phyloP scores from a whole-genome alignment of 208 protist species.

The Wallacemonas rigidus region DNA sequence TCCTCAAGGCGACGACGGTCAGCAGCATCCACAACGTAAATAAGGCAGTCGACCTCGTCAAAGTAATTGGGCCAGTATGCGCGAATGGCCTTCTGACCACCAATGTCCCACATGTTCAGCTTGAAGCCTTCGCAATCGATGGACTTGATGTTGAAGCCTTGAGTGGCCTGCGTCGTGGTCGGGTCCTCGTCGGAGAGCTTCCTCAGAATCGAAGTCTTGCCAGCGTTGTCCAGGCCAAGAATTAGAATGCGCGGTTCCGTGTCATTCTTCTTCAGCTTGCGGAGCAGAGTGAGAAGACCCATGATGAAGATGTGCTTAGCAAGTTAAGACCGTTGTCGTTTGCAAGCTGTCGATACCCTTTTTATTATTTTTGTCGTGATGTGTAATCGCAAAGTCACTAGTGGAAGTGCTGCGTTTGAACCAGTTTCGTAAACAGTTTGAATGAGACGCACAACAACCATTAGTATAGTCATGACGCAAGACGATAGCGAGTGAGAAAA shows the following conservation, averaged over 20 bases:
- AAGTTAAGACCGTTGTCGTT: no score
- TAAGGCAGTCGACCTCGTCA: conserved; percentile 95
- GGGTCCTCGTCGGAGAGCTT: conserved; percentile 96
- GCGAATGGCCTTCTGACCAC: conserved; percentile 97
- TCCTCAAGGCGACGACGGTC: conserved; percentile 95
- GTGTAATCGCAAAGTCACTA: no score
- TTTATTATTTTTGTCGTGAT: no score
- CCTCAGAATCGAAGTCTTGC: conserved; percentile 98
- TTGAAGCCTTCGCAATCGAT: conserved; percentile 96
- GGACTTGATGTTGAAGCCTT: conserved; percentile 99
- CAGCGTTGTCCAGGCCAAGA: conserved; percentile 98
- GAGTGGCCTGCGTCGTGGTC: conserved; percentile 95
- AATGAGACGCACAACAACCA: no score
- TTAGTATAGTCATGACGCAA: no score
- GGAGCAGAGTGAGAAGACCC: conserved; percentile 94
- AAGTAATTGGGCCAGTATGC: conserved; percentile 99
- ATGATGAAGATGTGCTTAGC: conserved; percentile 54
- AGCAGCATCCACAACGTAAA: conserved; percentile 96
- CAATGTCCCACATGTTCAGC: conserved; percentile 99
- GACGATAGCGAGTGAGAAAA: no score
- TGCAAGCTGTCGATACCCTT: no score
- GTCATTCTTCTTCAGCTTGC: conserved; percentile 93
- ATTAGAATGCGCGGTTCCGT: conserved; percentile 96
- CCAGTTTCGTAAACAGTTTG: no score
- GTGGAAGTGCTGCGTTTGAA: no score